Evolutionary conservation across 345 rosid genomes (phyloP), one percentile per base, ranked within the genome.

Genomic region (Populus nigra): DNA sequence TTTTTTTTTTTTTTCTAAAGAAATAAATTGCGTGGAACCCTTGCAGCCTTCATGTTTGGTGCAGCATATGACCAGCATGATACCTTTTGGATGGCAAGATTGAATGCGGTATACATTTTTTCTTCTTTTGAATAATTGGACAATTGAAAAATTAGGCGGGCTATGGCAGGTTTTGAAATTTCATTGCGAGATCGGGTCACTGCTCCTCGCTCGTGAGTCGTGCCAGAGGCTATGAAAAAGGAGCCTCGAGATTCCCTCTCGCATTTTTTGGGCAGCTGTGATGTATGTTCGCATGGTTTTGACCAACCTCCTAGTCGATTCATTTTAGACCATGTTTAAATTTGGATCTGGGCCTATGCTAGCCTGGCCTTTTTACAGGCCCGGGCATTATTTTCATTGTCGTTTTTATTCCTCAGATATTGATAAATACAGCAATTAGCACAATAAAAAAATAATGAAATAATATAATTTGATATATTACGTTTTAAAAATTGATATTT

Each of bases 61-160:
- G 35, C 7, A 47, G 70, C 69, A 43, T 61, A 62, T 71, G 69
- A 43, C 71, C 27, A 35, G 38, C 71, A 62, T 31, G 76, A 36
- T 71, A 49, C 71, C 49, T 77, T 77, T 71, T 45, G 38, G 35
- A 61, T 8, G 33, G 80, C 80, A 77, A 63, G 78, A 73, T 55
- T 69, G 41, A 27, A 13, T 74, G 43, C 27, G 8, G 29, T 50
- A 29, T 74, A n/a, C 10, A 1, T 8, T 23, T 23, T n/a, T 22
- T n/a, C 65, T 25, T 53, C n/a, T 53, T 53, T 53, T 18, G 1
- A 20, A 20, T 53, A 20, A 18, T 3, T 23, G 29, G 65, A 23
- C 13, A 1, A 9, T 23, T n/a, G 12, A n/a, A 59, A 59, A 59
- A 9, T 8, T 53, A 59, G 65, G 65, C 65, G 65, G 29, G 65